These are phyloP conservation scores for Lablab purpureus DNA, from an alignment of 306 rosid species.

Conservation along the genomic window DNA sequence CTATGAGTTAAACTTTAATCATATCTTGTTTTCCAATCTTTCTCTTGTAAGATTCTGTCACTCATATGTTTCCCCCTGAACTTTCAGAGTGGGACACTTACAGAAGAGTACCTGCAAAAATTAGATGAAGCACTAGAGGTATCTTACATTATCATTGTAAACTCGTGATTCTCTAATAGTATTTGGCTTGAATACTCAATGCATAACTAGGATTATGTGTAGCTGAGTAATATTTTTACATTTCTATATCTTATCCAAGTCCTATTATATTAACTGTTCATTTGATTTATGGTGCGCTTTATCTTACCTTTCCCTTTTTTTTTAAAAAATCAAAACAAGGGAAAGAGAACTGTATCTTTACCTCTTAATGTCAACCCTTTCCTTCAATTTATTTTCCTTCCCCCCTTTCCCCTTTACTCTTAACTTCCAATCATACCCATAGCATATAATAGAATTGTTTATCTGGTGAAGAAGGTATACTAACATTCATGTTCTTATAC, in stretches of 20 bases:
- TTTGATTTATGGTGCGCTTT: slow-evolving; percentile 24
- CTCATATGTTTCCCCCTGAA: slow-evolving; percentile 11
- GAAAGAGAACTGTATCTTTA: not conserved
- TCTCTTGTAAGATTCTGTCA: slow-evolving; percentile 2
- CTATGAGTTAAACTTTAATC: slow-evolving; percentile 40
- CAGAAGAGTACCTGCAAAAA: slow-evolving; percentile 76
- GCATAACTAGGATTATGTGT: slow-evolving; percentile 6
- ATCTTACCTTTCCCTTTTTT: not conserved
- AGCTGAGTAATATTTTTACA: not conserved
- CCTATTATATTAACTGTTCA: not conserved
- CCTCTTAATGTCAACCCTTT: slow-evolving; percentile 20
- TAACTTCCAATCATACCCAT: not conserved
- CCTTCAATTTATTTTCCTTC: not conserved
- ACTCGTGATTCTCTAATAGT: slow-evolving; percentile 8
- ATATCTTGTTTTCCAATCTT: slow-evolving; percentile 32
- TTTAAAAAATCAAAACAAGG: slow-evolving; percentile 6
- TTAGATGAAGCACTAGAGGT: slow-evolving; percentile 91
- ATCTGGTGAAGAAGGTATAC: slow-evolving; percentile 26
- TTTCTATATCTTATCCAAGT: slow-evolving; percentile 20
- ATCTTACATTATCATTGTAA: slow-evolving; percentile 32
- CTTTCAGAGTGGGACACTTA: slow-evolving; percentile 77
- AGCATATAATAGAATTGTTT: slow-evolving; percentile 10
- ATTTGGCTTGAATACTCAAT: slow-evolving; percentile 18
- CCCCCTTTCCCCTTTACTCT: not conserved
- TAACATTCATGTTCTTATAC: slow-evolving; percentile 13